Evolutionary conservation across 116 monocot genomes (phyloP).

Genomic region (Papilionanthe hybrid): DNA sequence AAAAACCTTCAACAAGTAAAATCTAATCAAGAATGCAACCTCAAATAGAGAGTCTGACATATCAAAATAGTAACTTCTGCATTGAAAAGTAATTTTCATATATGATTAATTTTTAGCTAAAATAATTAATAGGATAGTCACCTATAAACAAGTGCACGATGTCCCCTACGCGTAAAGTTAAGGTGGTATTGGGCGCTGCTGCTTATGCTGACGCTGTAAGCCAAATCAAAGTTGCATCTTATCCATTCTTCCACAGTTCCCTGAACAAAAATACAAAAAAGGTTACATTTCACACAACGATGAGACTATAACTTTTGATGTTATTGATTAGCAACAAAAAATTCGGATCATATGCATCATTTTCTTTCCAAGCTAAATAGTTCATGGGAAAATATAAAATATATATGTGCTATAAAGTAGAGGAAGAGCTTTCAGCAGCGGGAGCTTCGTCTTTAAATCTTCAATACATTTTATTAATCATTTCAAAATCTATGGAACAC

Average conservation of each 20-base stretch:
- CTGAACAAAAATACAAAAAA: slow-evolving; percentile 2
- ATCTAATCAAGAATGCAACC: too few species aligned
- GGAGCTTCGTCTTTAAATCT: background rate
- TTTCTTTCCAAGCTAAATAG: background rate
- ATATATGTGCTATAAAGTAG: background rate
- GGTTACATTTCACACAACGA: background rate
- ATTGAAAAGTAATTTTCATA: background rate
- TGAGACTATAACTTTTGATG: background rate
- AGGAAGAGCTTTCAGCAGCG: background rate
- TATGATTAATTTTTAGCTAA: background rate
- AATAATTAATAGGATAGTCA: background rate
- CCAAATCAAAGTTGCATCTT: slow-evolving; percentile 5
- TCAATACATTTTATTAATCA: background rate
- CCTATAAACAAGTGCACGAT: slow-evolving; percentile 5
- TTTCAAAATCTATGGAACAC: background rate
- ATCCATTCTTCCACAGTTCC: background rate
- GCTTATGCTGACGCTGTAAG: background rate
- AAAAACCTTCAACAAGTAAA: too few species aligned
- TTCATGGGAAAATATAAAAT: background rate
- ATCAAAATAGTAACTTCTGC: background rate
- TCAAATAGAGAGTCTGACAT: background rate
- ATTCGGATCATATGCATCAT: background rate
- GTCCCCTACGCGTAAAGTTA: background rate
- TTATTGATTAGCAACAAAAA: background rate
- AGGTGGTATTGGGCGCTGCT: background rate